Base-by-base conservation (phyloP, 345 rosid species). In the Viola odorata region DNA sequence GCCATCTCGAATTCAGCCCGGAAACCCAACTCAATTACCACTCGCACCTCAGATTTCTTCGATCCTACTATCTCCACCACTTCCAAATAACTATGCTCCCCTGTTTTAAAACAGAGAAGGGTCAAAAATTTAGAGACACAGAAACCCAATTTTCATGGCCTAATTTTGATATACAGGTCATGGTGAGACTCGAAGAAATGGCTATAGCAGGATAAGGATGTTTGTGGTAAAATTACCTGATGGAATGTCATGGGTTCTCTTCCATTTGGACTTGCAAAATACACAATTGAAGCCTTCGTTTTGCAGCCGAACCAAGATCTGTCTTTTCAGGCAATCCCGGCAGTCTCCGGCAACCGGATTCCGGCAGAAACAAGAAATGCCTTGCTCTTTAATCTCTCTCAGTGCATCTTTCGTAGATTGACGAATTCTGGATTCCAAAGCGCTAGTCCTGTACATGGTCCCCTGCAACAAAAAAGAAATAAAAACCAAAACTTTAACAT, bases 231-330 rank as follows among this genome's bases (percentile, higher is more conserved):
- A 23, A 23, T 39, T 78, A 90, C 96, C 94, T 69, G 98, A 65
- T 8, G 88, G 96, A 58, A 85, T 81, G 14, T 71, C 86, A 3
- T 69, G 72, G 32, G 86, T 71, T 71, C 88, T 83, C 77, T 66
- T 83, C 98, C 98, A 89, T 65, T 85, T 85, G 12, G 98, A 92
- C 61, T 80, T 84, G 76, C 95, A 82, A 50, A 84, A 72, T 67
- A 75, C 70, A 42, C 83, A 85, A 66, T 82, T 64, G 64, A 73
- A 84, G 32, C 94, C 96, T 40, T 58, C 58, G 45, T 66, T 75
- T 70, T 75, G 84, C 52, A 92, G 96, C 62, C 77, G 71, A 60
- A 63, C 5, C 38, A 85, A 73, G 41, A 92, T 57, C 37, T 83
- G 84, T 12, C 74, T 72, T 59, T 73, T 80, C 75, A 82, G 60